Base-by-base conservation (phyloP, 75 land plant genomes). In the Cryptomeria japonica region DNA sequence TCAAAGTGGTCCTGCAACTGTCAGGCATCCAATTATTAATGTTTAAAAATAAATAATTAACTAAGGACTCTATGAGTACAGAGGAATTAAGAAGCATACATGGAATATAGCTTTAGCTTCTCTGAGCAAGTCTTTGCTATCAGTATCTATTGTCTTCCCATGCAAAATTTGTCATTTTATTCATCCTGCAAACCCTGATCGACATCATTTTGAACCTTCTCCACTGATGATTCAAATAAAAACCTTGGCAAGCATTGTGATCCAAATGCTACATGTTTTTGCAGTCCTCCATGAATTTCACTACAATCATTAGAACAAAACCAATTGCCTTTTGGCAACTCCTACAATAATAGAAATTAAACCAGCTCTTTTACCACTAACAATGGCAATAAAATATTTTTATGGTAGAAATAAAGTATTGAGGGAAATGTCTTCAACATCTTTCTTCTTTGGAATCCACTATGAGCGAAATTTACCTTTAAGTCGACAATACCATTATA, bases 291-390 rank as follows among this genome's bases (percentile, higher is more conserved):
- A 76, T 93, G 92, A 73, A 95, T 93, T 79, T 84, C 89, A 36
- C 78, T 88, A 90, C 97, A 97, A 44, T 90, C 93, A 37, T 64
- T 1, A 19, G 92, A 90, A 90, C 97, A 95, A 83, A 97, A 95
- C 98, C 97, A 97, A 77, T 92, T 88, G 16, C 93, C 98, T 87
- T 89, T 86, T 36, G 96, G 97, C 80, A 95, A 84, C 88, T 91
- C 93, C 97, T 96, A 93, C 72, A 46, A 80, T 42, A 61, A 1
- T 47, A n/a, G n/a, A n/a, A n/a, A 41, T 64, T 28, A 64, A 25
- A 64, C 70, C 9, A 25, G 70, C 28, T 64, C 70, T 22, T 19
- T 31, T 64, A 64, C 5, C 70, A 64, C 70, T 28, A 64, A 64
- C 70, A 64, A 64, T 64, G 28, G 9, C n/a, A 25, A 7, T 64